A percentile compares a stretch with the other conserved stretches of the same genome.
phyloP scores from a whole-genome alignment of 2,329 filamentous ascomycete species.

The Nothophoma quercina region DNA sequence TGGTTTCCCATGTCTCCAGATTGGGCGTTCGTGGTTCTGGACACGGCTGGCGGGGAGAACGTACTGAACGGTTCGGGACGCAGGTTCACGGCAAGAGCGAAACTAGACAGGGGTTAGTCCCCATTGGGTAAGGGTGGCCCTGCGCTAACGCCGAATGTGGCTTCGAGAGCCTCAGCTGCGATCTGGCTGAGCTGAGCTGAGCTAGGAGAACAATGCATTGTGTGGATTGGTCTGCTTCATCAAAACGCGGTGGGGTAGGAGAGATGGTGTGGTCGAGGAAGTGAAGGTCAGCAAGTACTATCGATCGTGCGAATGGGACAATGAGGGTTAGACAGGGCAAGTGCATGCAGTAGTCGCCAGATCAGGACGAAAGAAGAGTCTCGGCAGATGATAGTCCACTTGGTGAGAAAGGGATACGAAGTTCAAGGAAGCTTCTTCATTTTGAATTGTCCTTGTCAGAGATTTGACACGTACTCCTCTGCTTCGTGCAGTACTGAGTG shows the following conservation, averaged over 20 bases:
- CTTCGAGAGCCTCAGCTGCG: conserved; percentile 11
- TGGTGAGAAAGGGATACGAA: not conserved
- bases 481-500: not conserved
- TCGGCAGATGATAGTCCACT: not conserved
- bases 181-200: conserved; percentile 9
- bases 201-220: not conserved
- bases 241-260: not conserved
- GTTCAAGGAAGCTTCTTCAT: not conserved
- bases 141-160: conserved; percentile 3
- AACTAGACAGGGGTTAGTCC: not conserved
- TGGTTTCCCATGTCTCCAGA: conserved; percentile 2
- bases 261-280: not conserved
- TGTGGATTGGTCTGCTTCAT: conserved; percentile 8
- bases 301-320: not conserved
- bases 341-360: not conserved
- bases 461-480: not conserved
- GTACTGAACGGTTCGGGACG: conserved; percentile 5
- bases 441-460: not conserved
- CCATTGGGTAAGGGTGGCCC: not conserved
- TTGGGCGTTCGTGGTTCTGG: conserved; percentile 2
- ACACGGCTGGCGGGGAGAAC: conserved; percentile 2
- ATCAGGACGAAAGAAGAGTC: not conserved
- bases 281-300: conserved; percentile 1
- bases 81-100: not conserved
- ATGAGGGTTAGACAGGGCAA: not conserved